Percentiles rank a stretch among this genome's conserved stretches.
phyloP scores from a whole-genome alignment of 495 filamentous ascomycete species.

The Trichoderma asperelloides region DNA sequence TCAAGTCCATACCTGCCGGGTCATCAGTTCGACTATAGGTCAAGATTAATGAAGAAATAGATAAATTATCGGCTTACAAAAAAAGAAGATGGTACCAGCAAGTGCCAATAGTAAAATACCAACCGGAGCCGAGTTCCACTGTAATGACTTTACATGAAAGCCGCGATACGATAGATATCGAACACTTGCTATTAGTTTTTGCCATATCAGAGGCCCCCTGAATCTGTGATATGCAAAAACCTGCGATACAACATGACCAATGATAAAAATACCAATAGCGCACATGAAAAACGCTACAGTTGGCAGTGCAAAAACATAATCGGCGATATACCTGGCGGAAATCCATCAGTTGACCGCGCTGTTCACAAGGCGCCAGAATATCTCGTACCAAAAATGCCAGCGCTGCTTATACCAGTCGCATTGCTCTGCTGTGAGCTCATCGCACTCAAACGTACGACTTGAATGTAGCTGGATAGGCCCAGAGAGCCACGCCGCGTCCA shows the following conservation, averaged over 20 bases:
- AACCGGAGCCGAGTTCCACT: constrained; percentile 36
- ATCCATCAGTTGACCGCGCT: not conserved
- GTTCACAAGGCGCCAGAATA: not conserved
- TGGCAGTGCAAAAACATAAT: constrained; percentile 40
- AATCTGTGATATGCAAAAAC: constrained; percentile 15
- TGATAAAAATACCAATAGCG: constrained; percentile 36
- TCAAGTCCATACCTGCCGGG: constrained; percentile 30
- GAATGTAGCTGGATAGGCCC: not conserved
- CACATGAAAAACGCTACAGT: constrained; percentile 43
- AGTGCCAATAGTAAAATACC: constrained; percentile 33
- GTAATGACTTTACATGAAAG: constrained; percentile 15
- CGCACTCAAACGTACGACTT: not conserved
- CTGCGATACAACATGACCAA: constrained; percentile 22
- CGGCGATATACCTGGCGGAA: constrained; percentile 39
- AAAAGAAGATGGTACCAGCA: constrained; percentile 38
- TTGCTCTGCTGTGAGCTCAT: not conserved
- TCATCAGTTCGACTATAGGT: not conserved
- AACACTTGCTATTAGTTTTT: constrained; percentile 12
- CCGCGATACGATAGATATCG: constrained; percentile 31
- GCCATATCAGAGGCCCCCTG: constrained; percentile 12
- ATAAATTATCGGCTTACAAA: constrained; percentile 18
- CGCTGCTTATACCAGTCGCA: not conserved
- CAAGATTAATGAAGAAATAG: too few species aligned
- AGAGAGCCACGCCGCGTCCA: not conserved
- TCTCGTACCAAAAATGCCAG: not conserved